Base-by-base conservation (phyloP, 23 red algal species). In the Pyropia yezoensis region DNA sequence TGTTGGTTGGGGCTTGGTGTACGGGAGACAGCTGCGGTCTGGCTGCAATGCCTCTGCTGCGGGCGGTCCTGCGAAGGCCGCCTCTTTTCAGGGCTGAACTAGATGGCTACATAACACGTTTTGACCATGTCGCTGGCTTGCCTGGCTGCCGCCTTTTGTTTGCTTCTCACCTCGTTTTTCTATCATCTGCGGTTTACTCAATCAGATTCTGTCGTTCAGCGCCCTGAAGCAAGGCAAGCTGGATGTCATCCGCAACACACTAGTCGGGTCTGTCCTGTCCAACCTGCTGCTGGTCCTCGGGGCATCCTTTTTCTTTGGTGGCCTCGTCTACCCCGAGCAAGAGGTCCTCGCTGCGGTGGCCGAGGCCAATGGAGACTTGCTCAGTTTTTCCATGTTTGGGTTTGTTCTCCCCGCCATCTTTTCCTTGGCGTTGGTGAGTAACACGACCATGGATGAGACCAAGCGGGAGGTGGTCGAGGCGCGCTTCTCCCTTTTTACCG, bases 251-350 rank as follows among this genome's bases (percentile, higher is more conserved):
- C 85, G 80, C 20, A 60, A 83, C 65, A 98, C 94, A 0, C 74
- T 98, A 28, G 71, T 89, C 7, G 94, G 94, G n/a, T 91, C 85
- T 15, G 80, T 98, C 54, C 72, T 98, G 50, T 80, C 78, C 56
- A 98, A 98, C 60, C 50, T 90, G 30, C 52, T 98, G 34, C 74
- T 98, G 13, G 94, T 98, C 14, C 74, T 89, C 47, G 94, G 94
- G 2, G 67, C 67, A 21, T 73, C 78, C 25, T 91, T 98, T 53
- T 85, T 98, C 52, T 77, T 90, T 26, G 94, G 94, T 24, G 94
- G 94, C 22, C 26, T 91, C 25, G 49, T 69, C 22, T 88, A 87
- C 61, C 60, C 50, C 18, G 78, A 83, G 32, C 94, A 98, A 57
- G 55, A 70, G 22, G 73, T 98, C 1, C 51, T 78, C 50, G 61